Evolutionary conservation across 495 filamentous ascomycete species (phyloP).

Genomic region (Aspergillus wentii): DNA sequence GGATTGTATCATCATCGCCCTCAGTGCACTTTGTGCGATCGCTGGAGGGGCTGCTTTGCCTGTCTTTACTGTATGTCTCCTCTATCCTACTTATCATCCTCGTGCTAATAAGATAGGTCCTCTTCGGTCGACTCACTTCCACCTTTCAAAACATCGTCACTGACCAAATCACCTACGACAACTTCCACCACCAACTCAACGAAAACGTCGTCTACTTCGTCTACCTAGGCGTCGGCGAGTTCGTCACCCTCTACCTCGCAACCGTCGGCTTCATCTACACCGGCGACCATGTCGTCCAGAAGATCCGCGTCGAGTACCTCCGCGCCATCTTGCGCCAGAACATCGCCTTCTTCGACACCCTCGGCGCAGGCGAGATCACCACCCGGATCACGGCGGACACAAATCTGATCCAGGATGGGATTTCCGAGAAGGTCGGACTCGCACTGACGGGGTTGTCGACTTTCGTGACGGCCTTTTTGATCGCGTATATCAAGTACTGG

Average conservation of each 20-base stretch:
- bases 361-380: conserved; percentile 88
- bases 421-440: conserved; percentile 81
- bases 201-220: conserved; percentile 80
- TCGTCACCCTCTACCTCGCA: conserved; percentile 71
- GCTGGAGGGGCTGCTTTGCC: conserved; percentile 77
- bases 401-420: conserved; percentile 81
- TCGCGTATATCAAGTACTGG: conserved; percentile 82
- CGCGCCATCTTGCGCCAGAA: conserved; percentile 82
- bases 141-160: conserved; percentile 63
- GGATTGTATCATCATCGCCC: conserved; percentile 67
- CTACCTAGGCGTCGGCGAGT: conserved; percentile 84
- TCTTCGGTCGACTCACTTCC: conserved; percentile 73
- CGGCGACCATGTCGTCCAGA: conserved; percentile 80
- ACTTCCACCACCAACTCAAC: conserved; percentile 57
- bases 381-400: conserved; percentile 90
- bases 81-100: background rate
- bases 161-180: conserved; percentile 35
- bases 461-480: conserved; percentile 83
- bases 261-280: conserved; percentile 92
- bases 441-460: conserved; percentile 70
- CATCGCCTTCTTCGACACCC: conserved; percentile 87
- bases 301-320: conserved; percentile 82
- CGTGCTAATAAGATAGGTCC: conserved; percentile 31
- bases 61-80: conserved; percentile 67
- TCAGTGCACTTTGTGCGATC: conserved; percentile 65